Evolutionary conservation across 768 basidiomycete species (phyloP), one percentile per base, ranked within the genome.

Genomic region (Mycena albidolilacea): DNA sequence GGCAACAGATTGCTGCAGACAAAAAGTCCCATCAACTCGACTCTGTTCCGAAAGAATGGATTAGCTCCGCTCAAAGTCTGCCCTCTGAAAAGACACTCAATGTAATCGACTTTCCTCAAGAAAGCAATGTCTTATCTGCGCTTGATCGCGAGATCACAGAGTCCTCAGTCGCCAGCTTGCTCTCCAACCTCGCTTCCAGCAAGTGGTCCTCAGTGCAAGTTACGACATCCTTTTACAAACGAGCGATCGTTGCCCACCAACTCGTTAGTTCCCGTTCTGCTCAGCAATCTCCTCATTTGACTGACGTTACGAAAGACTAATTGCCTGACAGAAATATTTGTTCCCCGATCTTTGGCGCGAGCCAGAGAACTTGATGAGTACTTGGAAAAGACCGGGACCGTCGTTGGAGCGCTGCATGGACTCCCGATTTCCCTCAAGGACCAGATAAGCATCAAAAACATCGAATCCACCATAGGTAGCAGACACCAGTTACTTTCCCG

Each of bases 251-350:
- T 55, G 94, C 94, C 5, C 94, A 96, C 57, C 94, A 95, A 75
- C 79, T 95, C 17, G 93, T 93, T 66, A 77, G 88, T 79, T n/a
- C 11, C 10, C 43, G 67, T 43, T 10, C 62, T 54, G 7, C 8
- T 50, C 4, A 19, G 39, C 64, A 35, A 9, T 14, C n/a, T 50
- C 7, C 19, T 17, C 7, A 30, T 30, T 30, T 30, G 30, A 30
- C 43, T 62, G 35, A 78, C 72, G 43, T 71, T 48, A n/a, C 48
- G 11, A 11, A 76, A 94, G 93, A 90, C 90, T 6, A 95, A 95
- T 75, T 95, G 95, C 78, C 78, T 96, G 46, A 95, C 94, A 0
- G 94, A 95, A 80, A 90, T 95, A n/a, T 95, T 93, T 76, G 87
- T 95, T 63, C 91, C 95, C 23, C 85, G 87, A 6, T 95, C 93